Percentiles rank a stretch among this genome's conserved stretches.
phyloP scores from a whole-genome alignment of 176 grass and related monocot genomes.

The Bromus sterilis region DNA sequence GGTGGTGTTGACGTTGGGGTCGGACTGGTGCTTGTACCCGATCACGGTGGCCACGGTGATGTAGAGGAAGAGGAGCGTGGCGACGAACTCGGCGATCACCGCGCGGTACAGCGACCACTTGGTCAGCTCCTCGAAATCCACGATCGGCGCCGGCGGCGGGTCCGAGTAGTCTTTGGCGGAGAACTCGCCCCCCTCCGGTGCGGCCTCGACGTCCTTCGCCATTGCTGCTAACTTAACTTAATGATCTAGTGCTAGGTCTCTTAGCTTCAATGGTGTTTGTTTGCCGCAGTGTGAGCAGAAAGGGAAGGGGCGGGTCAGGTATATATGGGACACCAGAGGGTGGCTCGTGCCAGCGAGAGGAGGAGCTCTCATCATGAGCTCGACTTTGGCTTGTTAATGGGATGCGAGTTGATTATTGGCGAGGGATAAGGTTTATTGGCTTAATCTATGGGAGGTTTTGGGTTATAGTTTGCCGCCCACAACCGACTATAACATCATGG shows the following conservation, averaged over 20 bases:
- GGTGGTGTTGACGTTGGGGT: slow-evolving; percentile 16
- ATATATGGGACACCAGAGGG: slow-evolving; percentile 38
- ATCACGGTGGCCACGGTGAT: slow-evolving; percentile 80
- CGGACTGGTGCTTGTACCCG: slow-evolving; percentile 75
- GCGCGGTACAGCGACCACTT: slow-evolving; percentile 84
- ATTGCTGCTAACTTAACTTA: slow-evolving; percentile 34
- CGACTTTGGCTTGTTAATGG: slow-evolving; percentile 15
- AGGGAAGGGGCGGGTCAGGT: neutral
- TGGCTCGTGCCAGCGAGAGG: neutral
- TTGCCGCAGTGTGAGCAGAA: slow-evolving; percentile 22
- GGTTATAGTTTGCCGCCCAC: slow-evolving; percentile 62
- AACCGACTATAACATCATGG: slow-evolving; percentile 56
- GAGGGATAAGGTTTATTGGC: slow-evolving; percentile 22
- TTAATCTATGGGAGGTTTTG: neutral
- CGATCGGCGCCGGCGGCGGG: slow-evolving; percentile 66
- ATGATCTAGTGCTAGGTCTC: neutral
- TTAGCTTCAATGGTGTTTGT: neutral
- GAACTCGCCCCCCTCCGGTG: slow-evolving; percentile 31
- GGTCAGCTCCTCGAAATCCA: slow-evolving; percentile 62
- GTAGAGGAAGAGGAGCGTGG: slow-evolving; percentile 88
- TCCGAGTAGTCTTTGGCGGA: slow-evolving; percentile 79
- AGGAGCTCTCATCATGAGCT: slow-evolving; percentile 30
- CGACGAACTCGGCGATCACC: slow-evolving; percentile 80
- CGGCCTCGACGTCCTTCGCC: slow-evolving; percentile 75
- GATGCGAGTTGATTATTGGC: slow-evolving; percentile 8